Evolutionary conservation across 768 basidiomycete genomes (phyloP).

Genomic region (Candolleomyces efflorescens): DNA sequence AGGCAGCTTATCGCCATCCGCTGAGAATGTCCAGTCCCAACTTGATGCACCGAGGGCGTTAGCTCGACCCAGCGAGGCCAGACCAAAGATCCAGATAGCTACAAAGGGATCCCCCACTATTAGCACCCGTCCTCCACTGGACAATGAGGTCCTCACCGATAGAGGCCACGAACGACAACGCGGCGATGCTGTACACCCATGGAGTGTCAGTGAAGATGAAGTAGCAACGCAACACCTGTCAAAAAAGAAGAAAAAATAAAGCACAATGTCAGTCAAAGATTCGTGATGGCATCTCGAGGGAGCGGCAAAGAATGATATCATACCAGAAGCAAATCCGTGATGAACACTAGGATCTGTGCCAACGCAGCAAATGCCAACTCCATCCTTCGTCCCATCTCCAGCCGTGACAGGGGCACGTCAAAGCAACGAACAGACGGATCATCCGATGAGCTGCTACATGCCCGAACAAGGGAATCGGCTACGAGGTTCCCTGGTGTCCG

Average conservation of each 20-base stretch:
- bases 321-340: constrained; percentile 1
- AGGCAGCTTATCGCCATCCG: neutral
- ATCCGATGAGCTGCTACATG: neutral
- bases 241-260: neutral
- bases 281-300: too few relatives aligned
- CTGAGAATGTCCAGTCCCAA: neutral
- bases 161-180: neutral
- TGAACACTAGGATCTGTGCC: neutral
- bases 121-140: too few relatives aligned
- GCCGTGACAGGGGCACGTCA: neutral
- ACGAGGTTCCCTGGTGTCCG: neutral
- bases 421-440: neutral
- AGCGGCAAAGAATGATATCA: neutral
- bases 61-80: neutral
- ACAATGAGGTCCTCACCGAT: neutral
- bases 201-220: neutral
- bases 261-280: too few relatives aligned
- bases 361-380: neutral
- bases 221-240: neutral
- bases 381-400: neutral
- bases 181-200: neutral
- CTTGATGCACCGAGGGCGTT: neutral
- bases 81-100: neutral
- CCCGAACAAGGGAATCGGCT: neutral
- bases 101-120: too few relatives aligned